Evolutionary conservation across 495 filamentous ascomycete species (phyloP), one percentile per base, ranked within the genome.

Genomic region (Friedmanniomyces endolithicus): DNA sequence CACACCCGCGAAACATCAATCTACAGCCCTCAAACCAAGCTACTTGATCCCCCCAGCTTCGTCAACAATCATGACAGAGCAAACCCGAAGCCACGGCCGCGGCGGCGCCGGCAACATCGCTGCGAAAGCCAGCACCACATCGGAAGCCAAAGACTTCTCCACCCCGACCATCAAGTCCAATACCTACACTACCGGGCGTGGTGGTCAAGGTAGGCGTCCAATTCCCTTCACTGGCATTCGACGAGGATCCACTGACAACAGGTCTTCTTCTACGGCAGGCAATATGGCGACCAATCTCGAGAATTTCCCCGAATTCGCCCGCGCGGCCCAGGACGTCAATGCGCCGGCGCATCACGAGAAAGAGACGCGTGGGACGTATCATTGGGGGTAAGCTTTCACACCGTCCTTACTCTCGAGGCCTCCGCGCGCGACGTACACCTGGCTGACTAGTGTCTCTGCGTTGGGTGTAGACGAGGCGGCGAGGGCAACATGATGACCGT

Each of bases 81-180:
- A 39, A n/a, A 53, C n/a, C 50, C 11, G 24, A 12, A 31, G 31
- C 20, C 54, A 55, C 29, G 59, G 59, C 31, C 55, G 59, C 20
- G 59, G 59, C 22, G 59, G 59, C 31, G 59, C 59, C 0, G 59
- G 59, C 49, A 62, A 62, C 41, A 47, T 62, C 35, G 49, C 43
- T 11, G 2, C 46, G 6, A 23, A 7, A 1, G 22, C 27, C 12
- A 41, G 16, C 12, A 37, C n/a, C 20, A 27, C 17, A 7, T 3
- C 20, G 31, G 61, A 75, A 53, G 72, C 80, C 53, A 64, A 72
- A 17, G 85, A 87, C 61, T 76, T 94, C 52, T 71, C 81, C 59
- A 94, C 89, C 2, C 90, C 90, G 0, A 85, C 80, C 41, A 80
- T 96, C 65, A 95, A 94, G 71, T 76, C 76, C 20, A 73, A 85